Percentiles rank a stretch among this genome's conserved stretches.
Evolutionary conservation across 164 flowering plant species (phyloP).

Genomic region (Vitis rupestris): DNA sequence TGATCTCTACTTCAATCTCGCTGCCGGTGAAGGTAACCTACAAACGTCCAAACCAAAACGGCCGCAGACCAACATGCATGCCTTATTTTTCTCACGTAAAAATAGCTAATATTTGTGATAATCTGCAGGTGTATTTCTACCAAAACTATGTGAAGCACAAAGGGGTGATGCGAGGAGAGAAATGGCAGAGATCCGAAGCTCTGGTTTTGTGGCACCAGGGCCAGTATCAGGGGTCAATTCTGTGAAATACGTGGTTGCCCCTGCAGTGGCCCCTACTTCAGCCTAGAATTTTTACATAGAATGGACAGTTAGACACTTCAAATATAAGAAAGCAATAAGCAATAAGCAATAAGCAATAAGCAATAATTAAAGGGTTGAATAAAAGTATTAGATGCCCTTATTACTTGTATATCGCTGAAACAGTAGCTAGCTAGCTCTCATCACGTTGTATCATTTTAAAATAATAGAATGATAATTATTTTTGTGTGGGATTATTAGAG

Average conservation of each 20-base stretch:
- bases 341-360: no score
- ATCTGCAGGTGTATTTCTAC: conserved; percentile 60
- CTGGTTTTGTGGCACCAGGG: conserved; percentile 52
- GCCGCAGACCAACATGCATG: neutral
- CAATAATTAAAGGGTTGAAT: no score
- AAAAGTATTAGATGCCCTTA: no score
- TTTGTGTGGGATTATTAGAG: no score
- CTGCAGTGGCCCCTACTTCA: conserved; percentile 20
- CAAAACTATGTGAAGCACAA: conserved; percentile 51
- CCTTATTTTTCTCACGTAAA: neutral
- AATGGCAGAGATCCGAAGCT: conserved; percentile 64
- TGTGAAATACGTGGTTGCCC: conserved; percentile 10
- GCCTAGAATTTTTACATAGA: no score
- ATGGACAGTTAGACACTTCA: no score
- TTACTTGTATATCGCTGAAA: no score
- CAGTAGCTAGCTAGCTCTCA: no score
- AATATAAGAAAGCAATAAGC: no score
- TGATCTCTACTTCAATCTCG: conserved; percentile 75
- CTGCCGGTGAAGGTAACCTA: conserved; percentile 70
- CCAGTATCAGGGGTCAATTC: conserved; percentile 14
- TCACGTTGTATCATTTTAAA: no score
- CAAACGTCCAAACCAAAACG: neutral
- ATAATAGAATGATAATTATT: no score
- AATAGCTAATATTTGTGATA: neutral
- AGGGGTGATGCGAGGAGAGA: conserved; percentile 34